Percentiles rank a stretch among this genome's conserved stretches.
phyloP scores from a whole-genome alignment of 176 grass and related monocot species.

The Phoenix roebelenii region DNA sequence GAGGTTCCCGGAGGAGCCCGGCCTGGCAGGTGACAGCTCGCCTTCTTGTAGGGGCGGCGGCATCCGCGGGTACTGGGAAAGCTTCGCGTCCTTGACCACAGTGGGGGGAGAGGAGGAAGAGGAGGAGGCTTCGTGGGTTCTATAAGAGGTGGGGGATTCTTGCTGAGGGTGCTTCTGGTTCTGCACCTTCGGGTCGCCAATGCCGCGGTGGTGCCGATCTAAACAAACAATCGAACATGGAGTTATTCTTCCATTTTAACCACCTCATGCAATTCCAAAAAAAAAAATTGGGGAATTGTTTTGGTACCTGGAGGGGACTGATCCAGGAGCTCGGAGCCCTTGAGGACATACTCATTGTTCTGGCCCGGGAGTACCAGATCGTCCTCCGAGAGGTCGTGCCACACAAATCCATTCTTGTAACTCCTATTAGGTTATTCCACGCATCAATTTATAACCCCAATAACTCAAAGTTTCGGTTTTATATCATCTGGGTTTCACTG shows the following conservation, averaged over 20 bases:
- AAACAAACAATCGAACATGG: slow-evolving; percentile 3
- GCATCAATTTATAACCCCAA: not conserved
- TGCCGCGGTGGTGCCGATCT: slow-evolving; percentile 18
- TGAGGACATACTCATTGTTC: slow-evolving; percentile 27
- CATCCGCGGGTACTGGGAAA: slow-evolving; percentile 1
- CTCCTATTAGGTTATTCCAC: slow-evolving; percentile 6
- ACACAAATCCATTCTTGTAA: slow-evolving; percentile 27
- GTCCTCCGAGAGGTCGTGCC: slow-evolving; percentile 26
- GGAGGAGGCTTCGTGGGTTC: slow-evolving; percentile 19
- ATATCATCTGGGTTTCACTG: not conserved
- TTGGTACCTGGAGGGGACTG: slow-evolving; percentile 20
- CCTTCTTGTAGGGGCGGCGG: slow-evolving; percentile 3
- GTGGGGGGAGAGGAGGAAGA: slow-evolving; percentile 17
- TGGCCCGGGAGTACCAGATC: slow-evolving; percentile 18
- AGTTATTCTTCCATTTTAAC: not conserved
- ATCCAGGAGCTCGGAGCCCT: slow-evolving; percentile 25
- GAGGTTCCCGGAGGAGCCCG: slow-evolving; percentile 2
- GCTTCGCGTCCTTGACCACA: slow-evolving; percentile 20
- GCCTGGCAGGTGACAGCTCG: slow-evolving; percentile 1
- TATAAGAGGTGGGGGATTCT: slow-evolving; percentile 13
- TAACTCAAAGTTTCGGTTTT: not conserved
- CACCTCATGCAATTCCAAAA: not conserved
- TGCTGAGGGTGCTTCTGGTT: slow-evolving; percentile 16
- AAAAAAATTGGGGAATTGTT: too few relatives aligned
- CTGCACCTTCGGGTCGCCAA: slow-evolving; percentile 18